These are phyloP conservation scores for Acanthamoeba sp. DNA, from an alignment of 208 protist genomes.

Conservation along the genomic window DNA sequence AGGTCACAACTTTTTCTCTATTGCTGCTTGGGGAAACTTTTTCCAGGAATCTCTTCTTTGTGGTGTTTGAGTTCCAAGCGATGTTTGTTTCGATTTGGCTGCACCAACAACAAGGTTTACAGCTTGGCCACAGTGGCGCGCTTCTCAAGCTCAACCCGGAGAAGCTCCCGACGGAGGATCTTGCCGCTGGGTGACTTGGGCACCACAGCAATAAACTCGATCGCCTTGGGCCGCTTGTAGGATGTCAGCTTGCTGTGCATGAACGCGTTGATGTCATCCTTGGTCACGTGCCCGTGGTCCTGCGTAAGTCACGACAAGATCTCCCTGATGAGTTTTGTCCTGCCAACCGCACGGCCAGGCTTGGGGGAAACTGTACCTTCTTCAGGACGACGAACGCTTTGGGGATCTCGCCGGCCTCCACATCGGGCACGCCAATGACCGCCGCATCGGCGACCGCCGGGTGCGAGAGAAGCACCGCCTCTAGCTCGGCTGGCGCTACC, in stretches of 20 bases:
- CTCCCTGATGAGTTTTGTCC: neutral
- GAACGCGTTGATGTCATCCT: slow-evolving; percentile 86
- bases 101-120: neutral
- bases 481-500: slow-evolving; percentile 92
- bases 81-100: no score
- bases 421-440: slow-evolving; percentile 89
- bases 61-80: no score
- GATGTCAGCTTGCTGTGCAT: slow-evolving; percentile 83
- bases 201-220: slow-evolving; percentile 88
- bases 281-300: slow-evolving; percentile 62
- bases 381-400: slow-evolving; percentile 88
- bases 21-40: no score
- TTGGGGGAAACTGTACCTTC: neutral
- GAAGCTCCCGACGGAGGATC: slow-evolving; percentile 88
- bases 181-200: slow-evolving; percentile 91
- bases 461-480: slow-evolving; percentile 80
- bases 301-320: neutral
- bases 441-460: slow-evolving; percentile 86
- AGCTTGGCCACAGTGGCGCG: neutral
- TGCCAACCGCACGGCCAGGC: no score
- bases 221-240: slow-evolving; percentile 90
- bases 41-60: no score
- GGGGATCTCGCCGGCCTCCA: slow-evolving; percentile 85
- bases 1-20: no score
- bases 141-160: slow-evolving; percentile 7